phyloP scores from a whole-genome alignment of 345 rosid species.

The Aquilaria malaccensis region DNA sequence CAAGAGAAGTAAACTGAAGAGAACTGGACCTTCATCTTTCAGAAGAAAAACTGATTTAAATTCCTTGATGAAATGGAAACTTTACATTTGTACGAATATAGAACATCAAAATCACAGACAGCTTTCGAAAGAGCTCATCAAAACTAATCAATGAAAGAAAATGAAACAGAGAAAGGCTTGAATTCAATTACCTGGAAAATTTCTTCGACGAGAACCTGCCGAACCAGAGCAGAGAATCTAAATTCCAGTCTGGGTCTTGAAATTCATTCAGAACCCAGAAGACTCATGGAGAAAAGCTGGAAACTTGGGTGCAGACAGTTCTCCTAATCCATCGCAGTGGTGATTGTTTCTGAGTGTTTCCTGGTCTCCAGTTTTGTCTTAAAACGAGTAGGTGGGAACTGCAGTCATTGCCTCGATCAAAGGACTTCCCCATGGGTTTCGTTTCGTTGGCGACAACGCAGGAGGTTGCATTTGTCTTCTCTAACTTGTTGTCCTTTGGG shows the following conservation, averaged over 20 bases:
- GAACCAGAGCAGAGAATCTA: slow-evolving; percentile 14
- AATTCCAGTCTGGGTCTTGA: slow-evolving; percentile 26
- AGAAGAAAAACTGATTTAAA: not conserved
- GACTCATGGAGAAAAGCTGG: slow-evolving; percentile 14
- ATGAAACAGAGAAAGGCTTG: slow-evolving; percentile 12
- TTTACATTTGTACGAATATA: not conserved
- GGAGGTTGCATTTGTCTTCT: slow-evolving; percentile 55
- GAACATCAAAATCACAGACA: slow-evolving; percentile 1
- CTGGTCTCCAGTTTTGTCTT: slow-evolving; percentile 28
- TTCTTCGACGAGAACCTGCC: slow-evolving; percentile 14
- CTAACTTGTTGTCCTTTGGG: slow-evolving; percentile 40
- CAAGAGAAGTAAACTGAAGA: not conserved
- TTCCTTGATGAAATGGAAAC: not conserved
- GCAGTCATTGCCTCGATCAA: slow-evolving; percentile 24
- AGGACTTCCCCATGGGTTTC: slow-evolving; percentile 33
- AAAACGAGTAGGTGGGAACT: slow-evolving; percentile 22
- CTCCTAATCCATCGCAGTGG: slow-evolving; percentile 17
- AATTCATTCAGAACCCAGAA: slow-evolving; percentile 18
- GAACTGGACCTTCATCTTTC: not conserved
- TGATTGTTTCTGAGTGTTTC: slow-evolving; percentile 2
- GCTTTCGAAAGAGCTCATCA: slow-evolving; percentile 3
- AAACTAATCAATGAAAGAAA: not conserved
- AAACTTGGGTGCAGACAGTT: slow-evolving; percentile 11
- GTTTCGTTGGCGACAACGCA: slow-evolving; percentile 42
- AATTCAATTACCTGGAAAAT: slow-evolving; percentile 27